These are phyloP conservation scores for Talaromyces pinophilus DNA, from an alignment of 2,329 filamentous ascomycete genomes.

Conservation along the genomic window DNA sequence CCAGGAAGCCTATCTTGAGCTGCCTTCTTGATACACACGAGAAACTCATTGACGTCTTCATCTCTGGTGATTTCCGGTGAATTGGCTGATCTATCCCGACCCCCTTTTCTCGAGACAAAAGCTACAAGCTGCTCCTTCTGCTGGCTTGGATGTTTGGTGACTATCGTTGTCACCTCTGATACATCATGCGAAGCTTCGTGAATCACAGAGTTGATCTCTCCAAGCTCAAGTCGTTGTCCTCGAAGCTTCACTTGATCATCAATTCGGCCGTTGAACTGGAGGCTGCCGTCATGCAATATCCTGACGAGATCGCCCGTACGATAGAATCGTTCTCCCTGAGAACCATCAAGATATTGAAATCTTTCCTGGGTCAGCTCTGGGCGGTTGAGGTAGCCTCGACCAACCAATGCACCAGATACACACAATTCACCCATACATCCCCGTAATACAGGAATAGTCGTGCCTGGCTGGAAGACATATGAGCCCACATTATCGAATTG, in stretches of 20 bases:
- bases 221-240: constrained; percentile 84
- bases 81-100: constrained; percentile 22
- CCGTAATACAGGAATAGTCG: constrained; percentile 69
- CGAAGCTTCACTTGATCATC: constrained; percentile 93
- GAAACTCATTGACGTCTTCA: constrained; percentile 42
- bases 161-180: constrained; percentile 73
- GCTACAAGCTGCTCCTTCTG: constrained; percentile 82
- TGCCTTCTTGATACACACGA: constrained; percentile 56
- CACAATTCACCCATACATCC: constrained; percentile 87
- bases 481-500: constrained; percentile 87
- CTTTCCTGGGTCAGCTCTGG: constrained; percentile 73
- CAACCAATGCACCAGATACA: constrained; percentile 81
- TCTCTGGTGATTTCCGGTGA: constrained; percentile 40
- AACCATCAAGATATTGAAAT: constrained; percentile 66
- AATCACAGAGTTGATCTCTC: constrained; percentile 86
- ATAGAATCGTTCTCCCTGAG: constrained; percentile 66
- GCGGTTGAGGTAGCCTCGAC: constrained; percentile 83
- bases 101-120: constrained; percentile 57
- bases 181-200: constrained; percentile 60
- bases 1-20: constrained; percentile 70
- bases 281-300: constrained; percentile 74
- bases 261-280: constrained; percentile 82
- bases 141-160: constrained; percentile 69
- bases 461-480: constrained; percentile 71
- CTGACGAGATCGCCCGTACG: constrained; percentile 87